Evolutionary conservation across 2,329 filamentous ascomycete genomes (phyloP), one percentile per base, ranked within the genome.

Genomic region (Aquanectria penicillioides): DNA sequence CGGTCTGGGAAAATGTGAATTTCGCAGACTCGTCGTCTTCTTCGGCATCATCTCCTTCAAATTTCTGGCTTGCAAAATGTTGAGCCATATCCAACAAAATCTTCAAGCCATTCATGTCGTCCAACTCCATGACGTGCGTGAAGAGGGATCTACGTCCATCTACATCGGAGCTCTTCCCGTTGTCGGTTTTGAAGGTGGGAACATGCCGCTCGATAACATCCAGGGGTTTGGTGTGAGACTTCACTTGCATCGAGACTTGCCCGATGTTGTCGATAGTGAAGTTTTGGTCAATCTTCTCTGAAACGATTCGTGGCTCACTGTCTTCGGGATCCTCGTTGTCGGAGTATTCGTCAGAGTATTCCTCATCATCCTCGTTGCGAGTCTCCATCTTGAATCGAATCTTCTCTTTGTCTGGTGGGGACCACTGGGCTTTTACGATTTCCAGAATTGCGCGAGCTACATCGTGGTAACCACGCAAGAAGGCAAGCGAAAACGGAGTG

Each of bases 251-350:
- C 0, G 85, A 86, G 4, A 90, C 80, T 63, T 91, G 84, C 0
- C 90, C 90, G 56, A 95, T 82, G 65, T 92, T 87, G 13, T 95
- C 90, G 49, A 94, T 84, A 0, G 92, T 95, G 71, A 91, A 92
- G 29, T 83, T 80, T 11, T 89, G 85, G 64, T 89, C 84, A 23
- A 92, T 77, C 34, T 88, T 78, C 58, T 89, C 83, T 13, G 76
- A 77, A 43, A 80, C 77, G 34, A 86, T 80, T 6, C 77, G 76
- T 15, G 80, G 79, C 37, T 78, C 75, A 5, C 74, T 73, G 2
- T 74, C 76, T 1, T 76, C 48, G 8, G 65, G 37, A 11, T 64
- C 73, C 4, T 71, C 74, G n/a, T 73, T 53, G 10, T 73, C 73
- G 7, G 77, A 74, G 13, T 78, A 73, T 8, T 77, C 76, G 7